Evolutionary conservation across 208 protist genomes (phyloP), one percentile per base, ranked within the genome.

Genomic region (Wallacemonas sp.): DNA sequence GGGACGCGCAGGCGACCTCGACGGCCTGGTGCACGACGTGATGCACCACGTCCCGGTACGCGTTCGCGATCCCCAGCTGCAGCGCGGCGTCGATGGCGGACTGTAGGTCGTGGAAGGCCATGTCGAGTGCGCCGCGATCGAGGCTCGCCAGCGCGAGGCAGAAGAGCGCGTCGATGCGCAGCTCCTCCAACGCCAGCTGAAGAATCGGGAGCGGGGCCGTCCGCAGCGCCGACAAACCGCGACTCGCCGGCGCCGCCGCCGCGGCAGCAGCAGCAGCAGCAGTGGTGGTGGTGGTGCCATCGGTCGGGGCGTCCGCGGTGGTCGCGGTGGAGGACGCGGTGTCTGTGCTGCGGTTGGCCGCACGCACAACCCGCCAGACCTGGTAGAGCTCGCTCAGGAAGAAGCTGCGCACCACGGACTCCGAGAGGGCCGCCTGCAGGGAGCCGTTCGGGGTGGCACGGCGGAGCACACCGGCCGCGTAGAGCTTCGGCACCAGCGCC

Each of bases 101-200:
- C 63, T 91, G 76, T 14, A 95, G 20, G 29, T 86, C 76, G 64
- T 83, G 86, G 28, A 87, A 82, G 1, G 57, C 68, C 52, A 89
- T 65, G 61, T 85, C 77, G 14, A 62, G 49, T 33, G 78, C 76
- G 5, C 52, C 52, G 20, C 52, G 52, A 16, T 80, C 64, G 11
- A 87, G 59, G 25, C 66, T 41, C 2, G 74, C 72, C 25, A 73
- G 72, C 26, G 89, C 71, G 32, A 89, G 73, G 50, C 77, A 77
- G n/a, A 92, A 69, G 31, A 85, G 67, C 20, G 57, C 75, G 4
- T 95, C 86, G 2, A 89, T 39, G 32, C 71, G 79, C 46, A 95
- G 70, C 62, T 92, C 89, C 61, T 78, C 61, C 67, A 95, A 67
- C 10, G 81, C 84, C 2, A 54, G 54, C 25, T 69, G 74, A 41